Base-by-base conservation (phyloP, 495 filamentous ascomycete species). In the Penicillium subrubescens region DNA sequence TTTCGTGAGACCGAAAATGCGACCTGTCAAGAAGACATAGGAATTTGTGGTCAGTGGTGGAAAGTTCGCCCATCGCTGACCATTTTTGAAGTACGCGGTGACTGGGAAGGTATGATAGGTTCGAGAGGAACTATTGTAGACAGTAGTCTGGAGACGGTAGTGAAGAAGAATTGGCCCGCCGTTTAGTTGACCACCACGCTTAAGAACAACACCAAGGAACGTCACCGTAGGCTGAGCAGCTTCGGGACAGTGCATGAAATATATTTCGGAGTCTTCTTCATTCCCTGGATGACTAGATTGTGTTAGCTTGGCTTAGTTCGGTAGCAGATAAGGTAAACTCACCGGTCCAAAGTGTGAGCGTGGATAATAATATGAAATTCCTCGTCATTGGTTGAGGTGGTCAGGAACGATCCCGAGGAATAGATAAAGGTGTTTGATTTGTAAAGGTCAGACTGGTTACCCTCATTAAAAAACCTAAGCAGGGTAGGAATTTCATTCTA, bases 1-100 rank as follows among this genome's bases (percentile, higher is more conserved):
- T 62, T 67, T 71, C 11, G 68, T 68, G 44, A 63, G 5, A 51
- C 61, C 61, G 31, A 68, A 57, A 15, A 57, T 39, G 14, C 54
- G 54, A 4, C 54, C 33, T 0, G 54, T 57, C 19, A 57, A 6
- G 10, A 39, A 57, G 15, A 57, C 10, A 15, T 25, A 5, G 34
- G 54, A 3, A 10, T 57, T 57, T 1, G 25, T 15, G 8, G 3
- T 57, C 2, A 57, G 25, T 23, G 31, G 54, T 37, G 57, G 31
- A 50, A 61, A 61, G 35, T 61, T 61, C 15, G 21, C 35, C 67
- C 61, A 67, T 0, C 64, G 64, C 8, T 60, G 57, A 3, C 67
- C 61, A n/a, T n/a, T n/a, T n/a, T n/a, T n/a, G n/a, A n/a, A n/a
- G n/a, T n/a, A n/a, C n/a, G n/a, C n/a, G n/a, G 17, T 64, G 17